Percentiles rank a stretch among this genome's conserved stretches.
Evolutionary conservation across 2,329 filamentous ascomycete genomes (phyloP).

Genomic region (Ophiocordyceps camponoti-leonardi): DNA sequence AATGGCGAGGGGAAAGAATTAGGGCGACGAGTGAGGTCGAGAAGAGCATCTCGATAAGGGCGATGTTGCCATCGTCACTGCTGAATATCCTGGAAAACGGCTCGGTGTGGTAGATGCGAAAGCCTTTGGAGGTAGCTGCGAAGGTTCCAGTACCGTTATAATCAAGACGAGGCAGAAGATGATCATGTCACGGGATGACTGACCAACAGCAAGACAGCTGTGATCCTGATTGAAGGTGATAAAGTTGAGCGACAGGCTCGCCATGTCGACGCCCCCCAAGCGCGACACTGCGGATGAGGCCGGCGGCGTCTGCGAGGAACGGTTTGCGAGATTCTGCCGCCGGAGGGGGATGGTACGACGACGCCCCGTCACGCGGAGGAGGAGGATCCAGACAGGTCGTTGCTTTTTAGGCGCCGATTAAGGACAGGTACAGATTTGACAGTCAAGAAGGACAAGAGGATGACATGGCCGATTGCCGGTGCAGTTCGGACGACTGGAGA

Average conservation of each 20-base stretch:
- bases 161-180: not conserved
- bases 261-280: conserved; percentile 29
- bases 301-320: too few relatives aligned
- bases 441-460: too few relatives aligned
- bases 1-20: conserved; percentile 74
- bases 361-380: too few relatives aligned
- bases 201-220: conserved; percentile 89
- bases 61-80: conserved; percentile 86
- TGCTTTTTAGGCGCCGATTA: too few relatives aligned
- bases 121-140: conserved; percentile 76
- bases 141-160: not conserved
- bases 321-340: too few relatives aligned
- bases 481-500: too few relatives aligned
- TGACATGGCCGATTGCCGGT: too few relatives aligned
- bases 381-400: too few relatives aligned
- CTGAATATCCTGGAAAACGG: conserved; percentile 92
- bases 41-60: conserved; percentile 96
- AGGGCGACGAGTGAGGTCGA: conserved; percentile 92
- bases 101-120: conserved; percentile 92
- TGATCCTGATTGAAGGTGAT: conserved; percentile 99
- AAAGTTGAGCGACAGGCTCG: conserved; percentile 72
- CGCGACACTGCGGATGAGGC: not conserved
- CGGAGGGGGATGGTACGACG: too few relatives aligned
- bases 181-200: conserved; percentile 14
- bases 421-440: too few relatives aligned